Conservation (phyloP, 441 rosid genomes). For the Adansonia rubrostipa region DNA sequence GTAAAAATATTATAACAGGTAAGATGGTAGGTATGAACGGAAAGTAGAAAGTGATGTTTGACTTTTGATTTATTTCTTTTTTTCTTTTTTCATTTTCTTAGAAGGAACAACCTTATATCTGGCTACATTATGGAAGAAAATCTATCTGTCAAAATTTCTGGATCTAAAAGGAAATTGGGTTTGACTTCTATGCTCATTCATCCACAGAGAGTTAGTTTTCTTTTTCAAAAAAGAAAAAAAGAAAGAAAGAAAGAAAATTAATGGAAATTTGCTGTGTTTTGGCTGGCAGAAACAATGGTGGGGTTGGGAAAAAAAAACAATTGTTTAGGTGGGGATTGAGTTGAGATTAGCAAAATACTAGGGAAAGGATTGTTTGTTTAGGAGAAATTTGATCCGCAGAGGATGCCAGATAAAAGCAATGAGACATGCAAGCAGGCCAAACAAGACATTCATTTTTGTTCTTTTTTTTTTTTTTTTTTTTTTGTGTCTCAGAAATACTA, state of each 20-base stretch:
- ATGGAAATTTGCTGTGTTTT: conserved; percentile 22
- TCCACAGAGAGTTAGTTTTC: not conserved
- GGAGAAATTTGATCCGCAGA: not conserved
- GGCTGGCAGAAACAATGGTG: conserved; percentile 38
- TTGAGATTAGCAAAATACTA: not conserved
- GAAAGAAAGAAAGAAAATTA: not conserved
- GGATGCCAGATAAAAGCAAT: not conserved
- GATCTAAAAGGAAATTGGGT: conserved; percentile 2
- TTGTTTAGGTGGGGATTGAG: conserved; percentile 27
- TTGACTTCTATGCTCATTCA: conserved; percentile 12
- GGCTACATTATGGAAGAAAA: not conserved
- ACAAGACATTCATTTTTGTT: not conserved
- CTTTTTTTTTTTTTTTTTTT: not conserved
- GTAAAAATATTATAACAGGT: not conserved
- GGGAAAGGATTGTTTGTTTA: not conserved
- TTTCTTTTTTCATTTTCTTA: not conserved
- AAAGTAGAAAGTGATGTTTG: conserved; percentile 2
- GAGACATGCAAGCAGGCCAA: not conserved
- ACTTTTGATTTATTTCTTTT: not conserved
- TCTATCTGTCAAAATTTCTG: conserved; percentile 16
- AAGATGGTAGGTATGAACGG: not conserved
- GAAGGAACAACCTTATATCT: not conserved
- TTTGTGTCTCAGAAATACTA: not conserved
- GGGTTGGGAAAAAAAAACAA: not conserved
- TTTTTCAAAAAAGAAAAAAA: no score